Base-by-base conservation (phyloP, 306 rosid genomes). In the Ochetophila trinervis region DNA sequence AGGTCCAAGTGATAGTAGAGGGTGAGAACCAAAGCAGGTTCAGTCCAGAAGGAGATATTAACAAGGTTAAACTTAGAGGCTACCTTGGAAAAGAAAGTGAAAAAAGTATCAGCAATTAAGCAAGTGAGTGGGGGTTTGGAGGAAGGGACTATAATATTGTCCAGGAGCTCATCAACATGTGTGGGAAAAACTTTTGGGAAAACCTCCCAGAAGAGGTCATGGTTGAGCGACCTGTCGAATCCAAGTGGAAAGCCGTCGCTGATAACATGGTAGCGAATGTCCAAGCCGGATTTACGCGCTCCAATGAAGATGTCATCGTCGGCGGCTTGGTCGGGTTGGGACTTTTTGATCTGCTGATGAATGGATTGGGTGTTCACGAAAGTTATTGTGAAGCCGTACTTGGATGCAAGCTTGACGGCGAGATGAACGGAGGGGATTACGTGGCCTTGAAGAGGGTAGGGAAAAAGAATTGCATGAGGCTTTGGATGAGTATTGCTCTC, bases 11-110 rank as follows among this genome's bases (percentile, higher is more conserved):
- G 81, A 54, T 71, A 65, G 68, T 76, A 71, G 24, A 76, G 67
- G 16, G 62, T 40, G 0, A 70, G 45, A 35, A 70, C 81, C 19
- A 76, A 21, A 53, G 55, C 73, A 37, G 80, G 76, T 52, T 69
- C 67, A 14, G 76, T 76, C 76, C 76, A 76, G 54, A 76, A 76
- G 6, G 80, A 76, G 8, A 76, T 35, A 22, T 76, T 63, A 62
- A 76, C 44, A 37, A 76, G 66, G 17, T 57, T 69, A 20, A 56
- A 76, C 70, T 69, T 76, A 0, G 22, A 17, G 35, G 80, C 80
- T 8, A 76, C 55, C 71, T 23, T 37, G 9, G 80, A 52, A 17
- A 66, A 6, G 75, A 75, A 76, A 7, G 57, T 56, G 6, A 63
- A 71, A 13, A 65, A 76, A 5, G 76, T 76, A 34, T 76, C 81